These are phyloP conservation scores for Chrysochromulina parva DNA, from an alignment of 78 protist species.

Conservation along the genomic window DNA sequence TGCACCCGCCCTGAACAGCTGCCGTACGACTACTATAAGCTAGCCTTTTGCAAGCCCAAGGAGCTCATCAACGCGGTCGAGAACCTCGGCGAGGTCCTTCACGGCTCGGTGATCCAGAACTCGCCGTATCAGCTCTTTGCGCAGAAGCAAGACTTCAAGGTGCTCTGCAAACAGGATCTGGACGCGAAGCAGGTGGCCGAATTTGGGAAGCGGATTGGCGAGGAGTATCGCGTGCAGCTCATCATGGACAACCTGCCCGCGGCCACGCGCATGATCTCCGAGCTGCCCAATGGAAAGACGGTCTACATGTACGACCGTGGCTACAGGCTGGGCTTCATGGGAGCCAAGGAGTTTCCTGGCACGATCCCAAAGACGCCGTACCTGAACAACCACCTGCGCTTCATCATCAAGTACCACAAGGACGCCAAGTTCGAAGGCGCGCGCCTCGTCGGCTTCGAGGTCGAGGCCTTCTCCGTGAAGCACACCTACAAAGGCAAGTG, in stretches of 20 bases:
- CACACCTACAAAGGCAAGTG: not conserved
- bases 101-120: conserved; percentile 35
- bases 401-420: conserved; percentile 43
- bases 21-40: conserved; percentile 39
- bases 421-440: not conserved
- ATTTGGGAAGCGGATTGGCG: not conserved
- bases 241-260: conserved; percentile 58
- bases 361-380: not conserved
- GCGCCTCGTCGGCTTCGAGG: conserved; percentile 80
- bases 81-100: conserved; percentile 52
- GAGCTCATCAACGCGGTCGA: not conserved
- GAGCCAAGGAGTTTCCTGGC: not conserved
- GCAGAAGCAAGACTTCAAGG: not conserved
- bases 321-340: conserved; percentile 17
- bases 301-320: conserved; percentile 15
- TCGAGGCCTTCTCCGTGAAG: conserved; percentile 50
- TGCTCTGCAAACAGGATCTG: conserved; percentile 6
- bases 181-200: not conserved
- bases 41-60: conserved; percentile 32
- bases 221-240: conserved; percentile 45
- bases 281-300: not conserved
- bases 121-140: conserved; percentile 13
- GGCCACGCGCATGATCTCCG: conserved; percentile 1
- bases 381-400: conserved; percentile 57
- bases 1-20: not conserved